Evolutionary conservation across 345 rosid genomes (phyloP), one percentile per base, ranked within the genome.

Genomic region (Brassica napus): DNA sequence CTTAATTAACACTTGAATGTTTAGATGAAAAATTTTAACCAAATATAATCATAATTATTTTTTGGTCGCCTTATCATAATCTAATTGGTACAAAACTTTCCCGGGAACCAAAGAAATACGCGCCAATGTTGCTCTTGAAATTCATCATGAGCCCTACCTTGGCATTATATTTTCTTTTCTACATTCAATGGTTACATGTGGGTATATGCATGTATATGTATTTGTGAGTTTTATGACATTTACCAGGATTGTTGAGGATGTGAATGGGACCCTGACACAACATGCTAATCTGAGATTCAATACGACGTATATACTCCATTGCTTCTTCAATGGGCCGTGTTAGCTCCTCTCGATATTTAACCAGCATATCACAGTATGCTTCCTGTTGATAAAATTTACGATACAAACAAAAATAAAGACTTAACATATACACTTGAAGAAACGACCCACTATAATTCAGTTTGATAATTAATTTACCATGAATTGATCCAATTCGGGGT

Each of bases 401-500:
- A 75, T 63, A 59, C 5, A 8, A 12, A 14, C 34, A 8, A 61
- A 44, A 60, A 24, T 66, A 5, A 55, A 23, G 34, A 3, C 2
- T 8, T 21, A 8, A 52, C 24, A 67, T 49, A 72, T 67, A 52
- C 4, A 49, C 34, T 55, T 57, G 23, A 18, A 61, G 55, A 74
- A 74, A 26, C 16, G 7, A 52, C 44, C 57, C 21, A 58, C 14
- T 57, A 32, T 52, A 21, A 23, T 23, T n/a, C 5, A 28, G 35
- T 37, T 71, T 57, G 42, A 11, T 16, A 32, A 44, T 24, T 60
- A 21, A 77, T 65, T 15, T 80, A 94, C 99, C 99, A 95, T 95
- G 84, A 95, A 95, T 83, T 95, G 99, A 84, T 95, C 99, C 35
- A 95, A 84, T 79, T 95, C 98, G 1, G 99, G 98, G 86, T 95